Evolutionary conservation across 2,329 filamentous ascomycete genomes (phyloP), one percentile per base, ranked within the genome.

Genomic region (Madurella fahalii): DNA sequence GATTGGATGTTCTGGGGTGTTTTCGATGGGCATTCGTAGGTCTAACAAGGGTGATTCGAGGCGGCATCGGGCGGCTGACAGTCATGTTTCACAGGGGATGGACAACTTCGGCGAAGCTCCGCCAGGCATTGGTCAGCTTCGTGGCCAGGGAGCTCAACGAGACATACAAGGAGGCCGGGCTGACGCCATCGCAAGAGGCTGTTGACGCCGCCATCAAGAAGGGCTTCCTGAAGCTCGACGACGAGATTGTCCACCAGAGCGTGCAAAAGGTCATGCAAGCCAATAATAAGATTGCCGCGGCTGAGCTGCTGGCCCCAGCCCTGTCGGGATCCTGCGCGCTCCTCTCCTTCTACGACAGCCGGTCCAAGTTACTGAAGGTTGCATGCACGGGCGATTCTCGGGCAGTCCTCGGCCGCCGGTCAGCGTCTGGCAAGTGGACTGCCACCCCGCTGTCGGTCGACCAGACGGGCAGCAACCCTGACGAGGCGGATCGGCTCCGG

Each of bases 1-100:
- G 95, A 99, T 72, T 99, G 94, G 94, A 97, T 97, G 91, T 99
- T 99, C 71, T 99, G 95, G 94, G 94, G 92, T 54, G 92, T 99
- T 16, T 99, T 97, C 71, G 94, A 99, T 68, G 94, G 94, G 0
- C 94, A 99, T 72, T 90, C 89, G 90, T 93, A 76, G 72, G 82
- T 80, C 57, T 49, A 2, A 4, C 40, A 56, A 54, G 63, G 31
- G 64, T 42, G 40, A 37, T 4, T 34, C 9, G 12, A 13, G 5
- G 20, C 15, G 18, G 11, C 41, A 18, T 54, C 25, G 25, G 45
- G 52, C 61, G 68, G 64, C 51, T 58, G 58, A 63, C 39, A 42
- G n/a, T 12, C 17, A 16, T 12, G 45, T 13, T 62, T 34, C 30
- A 53, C 63, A 95, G 90, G 44, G 94, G 94, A 63, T 99, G 94